A percentile compares a stretch with the other conserved stretches of the same genome.
Conservation (phyloP, 495 filamentous ascomycete genomes). For the Pseudevernia furfuracea region DNA sequence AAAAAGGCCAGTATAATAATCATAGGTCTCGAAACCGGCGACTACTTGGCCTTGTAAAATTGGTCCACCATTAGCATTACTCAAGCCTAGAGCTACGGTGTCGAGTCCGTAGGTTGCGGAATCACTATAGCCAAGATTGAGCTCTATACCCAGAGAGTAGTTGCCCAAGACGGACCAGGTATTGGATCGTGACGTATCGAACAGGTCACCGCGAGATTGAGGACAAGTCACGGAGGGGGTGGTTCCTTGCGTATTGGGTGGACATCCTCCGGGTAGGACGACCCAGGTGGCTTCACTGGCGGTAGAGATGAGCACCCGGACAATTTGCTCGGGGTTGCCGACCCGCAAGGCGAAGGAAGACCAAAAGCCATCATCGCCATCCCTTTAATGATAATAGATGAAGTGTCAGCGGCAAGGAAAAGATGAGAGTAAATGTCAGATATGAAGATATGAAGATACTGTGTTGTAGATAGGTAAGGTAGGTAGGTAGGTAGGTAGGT, state of each 20-base stretch:
- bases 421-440: no score
- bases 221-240: constrained; percentile 31
- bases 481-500: no score
- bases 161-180: constrained; percentile 30
- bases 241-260: constrained; percentile 4
- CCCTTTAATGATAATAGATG: constrained; percentile 30
- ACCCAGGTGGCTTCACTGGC: constrained; percentile 5
- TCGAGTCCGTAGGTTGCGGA: constrained; percentile 35
- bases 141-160: constrained; percentile 9
- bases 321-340: constrained; percentile 40
- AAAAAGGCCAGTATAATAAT: constrained; percentile 52
- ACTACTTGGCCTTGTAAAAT: constrained; percentile 40
- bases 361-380: constrained; percentile 48
- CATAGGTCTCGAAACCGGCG: constrained; percentile 37
- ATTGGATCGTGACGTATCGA: constrained; percentile 38
- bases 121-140: constrained; percentile 9
- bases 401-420: neutral
- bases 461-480: no score
- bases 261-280: constrained; percentile 10
- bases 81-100: constrained; percentile 39
- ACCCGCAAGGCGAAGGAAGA: constrained; percentile 41
- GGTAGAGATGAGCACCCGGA: constrained; percentile 33
- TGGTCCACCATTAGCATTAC: constrained; percentile 28
- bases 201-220: constrained; percentile 39
- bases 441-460: no score